These are phyloP conservation scores for Yamadazyma phyllophila DNA, from an alignment of 805 yeast genomes.

Conservation along the genomic window DNA sequence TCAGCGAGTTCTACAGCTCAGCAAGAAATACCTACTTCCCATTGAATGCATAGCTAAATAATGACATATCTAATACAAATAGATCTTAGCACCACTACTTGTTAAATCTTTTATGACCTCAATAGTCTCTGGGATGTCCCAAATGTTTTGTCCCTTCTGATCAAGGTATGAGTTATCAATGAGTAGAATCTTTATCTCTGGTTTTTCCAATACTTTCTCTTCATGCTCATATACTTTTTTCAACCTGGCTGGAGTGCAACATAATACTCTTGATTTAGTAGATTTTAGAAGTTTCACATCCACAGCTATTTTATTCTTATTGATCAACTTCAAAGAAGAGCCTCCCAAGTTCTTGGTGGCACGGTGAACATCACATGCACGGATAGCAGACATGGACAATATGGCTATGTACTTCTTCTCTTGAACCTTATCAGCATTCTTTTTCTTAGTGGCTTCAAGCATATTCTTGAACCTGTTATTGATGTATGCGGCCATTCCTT, in stretches of 20 bases:
- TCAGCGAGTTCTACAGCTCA: constrained; percentile 28
- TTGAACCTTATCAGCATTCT: constrained; percentile 22
- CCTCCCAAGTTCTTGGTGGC: constrained; percentile 48
- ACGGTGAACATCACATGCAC: constrained; percentile 84
- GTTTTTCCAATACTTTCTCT: constrained; percentile 36
- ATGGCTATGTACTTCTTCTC: constrained; percentile 48
- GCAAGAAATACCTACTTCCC: constrained; percentile 25
- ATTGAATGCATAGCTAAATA: constrained; percentile 12
- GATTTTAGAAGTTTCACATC: constrained; percentile 50
- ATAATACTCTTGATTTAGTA: constrained; percentile 49
- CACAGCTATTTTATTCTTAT: constrained; percentile 67
- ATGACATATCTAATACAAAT: constrained; percentile 36
- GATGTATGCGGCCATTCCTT: constrained; percentile 55
- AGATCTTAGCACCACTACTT: constrained; percentile 46
- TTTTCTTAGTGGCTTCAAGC: constrained; percentile 36
- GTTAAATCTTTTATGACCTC: constrained; percentile 41
- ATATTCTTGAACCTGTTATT: constrained; percentile 46
- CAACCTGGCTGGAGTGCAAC: constrained; percentile 65
- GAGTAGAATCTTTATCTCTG: constrained; percentile 52
- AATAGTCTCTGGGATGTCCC: constrained; percentile 54
- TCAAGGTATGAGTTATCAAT: constrained; percentile 64
- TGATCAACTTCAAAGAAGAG: constrained; percentile 66
- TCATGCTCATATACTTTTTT: constrained; percentile 45
- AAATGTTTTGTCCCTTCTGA: constrained; percentile 54
- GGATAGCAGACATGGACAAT: constrained; percentile 71